These are phyloP conservation scores for Rhodomyrtus psidioides DNA, from an alignment of 441 rosid species.

Conservation along the genomic window DNA sequence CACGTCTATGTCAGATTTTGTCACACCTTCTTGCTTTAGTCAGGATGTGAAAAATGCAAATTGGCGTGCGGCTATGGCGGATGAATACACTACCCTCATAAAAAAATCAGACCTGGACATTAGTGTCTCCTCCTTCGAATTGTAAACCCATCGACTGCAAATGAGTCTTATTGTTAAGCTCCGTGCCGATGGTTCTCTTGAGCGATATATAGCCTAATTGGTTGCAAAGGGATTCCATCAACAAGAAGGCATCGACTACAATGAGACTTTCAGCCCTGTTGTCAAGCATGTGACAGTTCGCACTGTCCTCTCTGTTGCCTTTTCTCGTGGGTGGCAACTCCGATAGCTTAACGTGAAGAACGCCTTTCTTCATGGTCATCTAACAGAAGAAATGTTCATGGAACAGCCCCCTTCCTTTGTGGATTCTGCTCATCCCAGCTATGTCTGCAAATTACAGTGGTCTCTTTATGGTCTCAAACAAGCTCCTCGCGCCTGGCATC, in stretches of 20 bases:
- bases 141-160: background rate
- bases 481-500: too few species aligned
- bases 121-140: background rate
- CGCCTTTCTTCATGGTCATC: too few species aligned
- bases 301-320: too few species aligned
- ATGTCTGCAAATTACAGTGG: too few species aligned
- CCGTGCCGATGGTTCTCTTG: background rate
- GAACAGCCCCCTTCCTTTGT: too few species aligned
- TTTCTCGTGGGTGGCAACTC: too few species aligned
- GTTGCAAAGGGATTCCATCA: background rate
- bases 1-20: background rate
- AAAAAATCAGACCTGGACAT: too few species aligned
- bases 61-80: background rate
- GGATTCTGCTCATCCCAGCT: too few species aligned
- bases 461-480: too few species aligned
- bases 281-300: background rate
- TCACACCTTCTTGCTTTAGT: background rate
- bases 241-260: background rate
- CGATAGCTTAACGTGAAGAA: too few species aligned
- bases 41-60: background rate
- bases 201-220: background rate
- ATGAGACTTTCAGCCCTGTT: background rate
- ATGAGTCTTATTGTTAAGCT: background rate
- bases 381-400: too few species aligned
- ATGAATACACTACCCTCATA: too few species aligned